Conservation (phyloP, 805 yeast species). For the Starmera amethionina region DNA sequence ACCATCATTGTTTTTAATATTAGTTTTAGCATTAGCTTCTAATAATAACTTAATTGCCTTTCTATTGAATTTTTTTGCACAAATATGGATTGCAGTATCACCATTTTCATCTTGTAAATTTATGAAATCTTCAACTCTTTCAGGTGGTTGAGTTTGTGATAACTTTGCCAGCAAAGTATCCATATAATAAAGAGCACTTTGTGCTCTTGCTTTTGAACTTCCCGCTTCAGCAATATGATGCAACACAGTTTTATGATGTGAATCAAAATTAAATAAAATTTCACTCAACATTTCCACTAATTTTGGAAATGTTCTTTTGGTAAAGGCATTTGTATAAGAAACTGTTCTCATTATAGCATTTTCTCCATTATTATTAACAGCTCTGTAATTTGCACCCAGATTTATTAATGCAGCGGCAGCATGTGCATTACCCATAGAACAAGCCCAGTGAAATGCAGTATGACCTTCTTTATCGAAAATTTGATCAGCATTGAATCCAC, state of each 20-base stretch:
- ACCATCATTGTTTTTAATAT: slow-evolving; percentile 27
- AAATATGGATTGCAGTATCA: slow-evolving; percentile 69
- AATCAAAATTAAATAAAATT: slow-evolving; percentile 71
- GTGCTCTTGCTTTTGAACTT: slow-evolving; percentile 53
- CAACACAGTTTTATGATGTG: slow-evolving; percentile 62
- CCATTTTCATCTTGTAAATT: slow-evolving; percentile 70
- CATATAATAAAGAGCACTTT: slow-evolving; percentile 76
- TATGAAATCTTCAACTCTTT: slow-evolving; percentile 46
- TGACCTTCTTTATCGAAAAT: slow-evolving; percentile 92
- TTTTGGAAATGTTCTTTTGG: slow-evolving; percentile 68
- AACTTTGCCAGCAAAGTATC: slow-evolving; percentile 68
- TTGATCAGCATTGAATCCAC: slow-evolving; percentile 58
- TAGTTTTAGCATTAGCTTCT: slow-evolving; percentile 37
- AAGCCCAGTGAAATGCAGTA: slow-evolving; percentile 95
- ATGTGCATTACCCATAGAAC: slow-evolving; percentile 81
- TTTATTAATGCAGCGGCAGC: slow-evolving; percentile 68
- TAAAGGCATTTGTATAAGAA: slow-evolving; percentile 79
- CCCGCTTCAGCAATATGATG: slow-evolving; percentile 78
- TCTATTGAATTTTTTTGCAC: slow-evolving; percentile 50
- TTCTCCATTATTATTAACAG: slow-evolving; percentile 62
- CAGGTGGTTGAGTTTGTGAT: slow-evolving; percentile 51
- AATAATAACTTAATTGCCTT: slow-evolving; percentile 39
- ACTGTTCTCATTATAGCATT: slow-evolving; percentile 83
- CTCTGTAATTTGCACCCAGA: slow-evolving; percentile 62
- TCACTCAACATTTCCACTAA: slow-evolving; percentile 68